Percentiles rank a stretch among this genome's conserved stretches.
Conservation (phyloP, 2,329 filamentous ascomycete species). For the Exophiala viscosa region DNA sequence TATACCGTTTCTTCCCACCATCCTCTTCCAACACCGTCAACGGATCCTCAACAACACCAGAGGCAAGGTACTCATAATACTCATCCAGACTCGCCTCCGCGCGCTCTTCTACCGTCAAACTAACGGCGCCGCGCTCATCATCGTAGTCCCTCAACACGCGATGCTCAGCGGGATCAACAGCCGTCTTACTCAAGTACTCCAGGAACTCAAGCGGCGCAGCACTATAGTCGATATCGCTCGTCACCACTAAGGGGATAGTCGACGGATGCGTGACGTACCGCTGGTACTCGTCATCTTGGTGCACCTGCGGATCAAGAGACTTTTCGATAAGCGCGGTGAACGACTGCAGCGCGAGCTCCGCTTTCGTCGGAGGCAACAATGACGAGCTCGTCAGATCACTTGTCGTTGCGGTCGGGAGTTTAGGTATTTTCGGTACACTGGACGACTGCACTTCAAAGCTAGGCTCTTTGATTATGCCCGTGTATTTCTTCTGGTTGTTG, state of each 20-base stretch:
- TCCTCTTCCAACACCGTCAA: constrained; percentile 86
- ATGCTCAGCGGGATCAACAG: constrained; percentile 18
- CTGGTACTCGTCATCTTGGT: constrained; percentile 76
- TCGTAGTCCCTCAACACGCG: constrained; percentile 49
- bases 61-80: constrained; percentile 70
- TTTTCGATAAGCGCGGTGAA: constrained; percentile 74
- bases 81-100: constrained; percentile 65
- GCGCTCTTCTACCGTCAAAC: constrained; percentile 42
- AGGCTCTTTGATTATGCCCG: constrained; percentile 57
- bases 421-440: constrained; percentile 22
- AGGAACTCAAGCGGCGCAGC: constrained; percentile 60
- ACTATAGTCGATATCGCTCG: constrained; percentile 34
- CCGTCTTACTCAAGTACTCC: constrained; percentile 63
- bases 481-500: constrained; percentile 31
- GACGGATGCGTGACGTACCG: constrained; percentile 87
- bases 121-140: constrained; percentile 48
- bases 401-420: constrained; percentile 27
- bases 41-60: constrained; percentile 67
- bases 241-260: constrained; percentile 67
- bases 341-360: constrained; percentile 72
- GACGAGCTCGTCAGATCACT: constrained; percentile 45
- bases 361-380: constrained; percentile 62
- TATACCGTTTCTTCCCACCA: constrained; percentile 87
- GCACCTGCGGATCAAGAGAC: constrained; percentile 80
- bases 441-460: constrained; percentile 31